Evolutionary conservation across 2,329 filamentous ascomycete species (phyloP).

Genomic region (Xylariomycetidae sp.): DNA sequence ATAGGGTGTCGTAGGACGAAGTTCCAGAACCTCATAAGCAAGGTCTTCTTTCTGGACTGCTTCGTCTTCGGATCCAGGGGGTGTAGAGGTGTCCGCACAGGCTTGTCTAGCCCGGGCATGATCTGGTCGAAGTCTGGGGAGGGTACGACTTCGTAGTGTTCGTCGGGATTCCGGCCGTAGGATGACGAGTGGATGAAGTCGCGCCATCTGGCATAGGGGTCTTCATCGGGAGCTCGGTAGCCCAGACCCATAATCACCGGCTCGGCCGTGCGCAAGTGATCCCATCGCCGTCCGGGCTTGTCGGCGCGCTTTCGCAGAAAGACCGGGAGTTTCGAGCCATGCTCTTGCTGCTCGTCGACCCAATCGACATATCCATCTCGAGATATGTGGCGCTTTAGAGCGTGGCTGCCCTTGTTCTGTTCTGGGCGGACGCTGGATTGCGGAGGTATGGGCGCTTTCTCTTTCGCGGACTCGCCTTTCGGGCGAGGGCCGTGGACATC

Average conservation of each 20-base stretch:
- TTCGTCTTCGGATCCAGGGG: constrained; percentile 30
- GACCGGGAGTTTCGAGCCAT: constrained; percentile 35
- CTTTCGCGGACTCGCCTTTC: not conserved
- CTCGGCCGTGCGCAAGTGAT: constrained; percentile 52
- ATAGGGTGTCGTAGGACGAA: constrained; percentile 74
- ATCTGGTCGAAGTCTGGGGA: constrained; percentile 32
- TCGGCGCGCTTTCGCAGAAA: constrained; percentile 40
- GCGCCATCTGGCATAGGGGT: constrained; percentile 42
- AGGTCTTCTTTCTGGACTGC: constrained; percentile 28
- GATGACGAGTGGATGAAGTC: constrained; percentile 48
- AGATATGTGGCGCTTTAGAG: constrained; percentile 25
- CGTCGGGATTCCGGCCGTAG: constrained; percentile 41
- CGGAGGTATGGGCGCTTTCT: constrained; percentile 14
- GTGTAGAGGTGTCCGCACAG: constrained; percentile 32
- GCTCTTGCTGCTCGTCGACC: constrained; percentile 27
- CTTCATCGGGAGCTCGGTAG: constrained; percentile 34
- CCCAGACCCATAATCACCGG: constrained; percentile 50
- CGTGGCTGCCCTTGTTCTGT: constrained; percentile 19
- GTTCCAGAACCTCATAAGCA: constrained; percentile 54
- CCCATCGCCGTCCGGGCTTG: constrained; percentile 50
- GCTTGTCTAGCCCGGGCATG: constrained; percentile 32
- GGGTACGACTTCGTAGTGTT: constrained; percentile 43
- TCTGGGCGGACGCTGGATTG: constrained; percentile 19
- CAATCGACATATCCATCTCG: constrained; percentile 28
- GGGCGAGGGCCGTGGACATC: constrained; percentile 18